phyloP scores from a whole-genome alignment of 176 grass and related monocot genomes.

The Rhipidocladum racemiflorum region DNA sequence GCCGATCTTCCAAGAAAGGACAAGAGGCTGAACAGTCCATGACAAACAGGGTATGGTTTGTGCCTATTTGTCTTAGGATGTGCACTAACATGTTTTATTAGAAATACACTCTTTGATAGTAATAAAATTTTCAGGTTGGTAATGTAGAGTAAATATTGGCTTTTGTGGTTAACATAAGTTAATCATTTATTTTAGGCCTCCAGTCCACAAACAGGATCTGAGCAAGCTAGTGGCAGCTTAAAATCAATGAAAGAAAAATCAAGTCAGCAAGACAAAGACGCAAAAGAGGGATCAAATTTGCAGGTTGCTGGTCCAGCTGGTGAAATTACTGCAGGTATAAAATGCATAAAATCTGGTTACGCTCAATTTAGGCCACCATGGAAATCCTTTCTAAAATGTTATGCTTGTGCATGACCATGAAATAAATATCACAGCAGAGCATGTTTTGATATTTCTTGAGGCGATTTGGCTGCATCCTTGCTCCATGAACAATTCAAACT shows the following conservation, averaged over 20 bases:
- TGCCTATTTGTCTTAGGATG: background rate
- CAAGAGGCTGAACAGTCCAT: constrained; percentile 73
- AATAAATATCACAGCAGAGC: background rate
- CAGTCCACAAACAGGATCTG: constrained; percentile 63
- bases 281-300: constrained; percentile 70
- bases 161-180: constrained; percentile 32
- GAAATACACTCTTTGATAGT: background rate
- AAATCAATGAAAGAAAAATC: constrained; percentile 84
- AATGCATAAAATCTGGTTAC: background rate
- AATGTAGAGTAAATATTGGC: background rate
- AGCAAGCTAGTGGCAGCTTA: constrained; percentile 55
- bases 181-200: constrained; percentile 52
- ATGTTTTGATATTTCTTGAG: background rate
- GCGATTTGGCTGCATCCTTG: background rate
- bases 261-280: constrained; percentile 68
- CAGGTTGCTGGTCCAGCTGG: constrained; percentile 80
- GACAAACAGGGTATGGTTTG: constrained; percentile 53
- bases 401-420: background rate
- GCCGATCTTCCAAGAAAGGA: constrained; percentile 74
- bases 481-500: background rate
- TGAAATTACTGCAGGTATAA: constrained; percentile 90
- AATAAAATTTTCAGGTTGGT: background rate
- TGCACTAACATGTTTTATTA: constrained; percentile 3
- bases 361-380: constrained; percentile 12
- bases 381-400: background rate